Evolutionary conservation across 805 yeast species (phyloP), one percentile per base, ranked within the genome.

Genomic region (Candida ulmi): DNA sequence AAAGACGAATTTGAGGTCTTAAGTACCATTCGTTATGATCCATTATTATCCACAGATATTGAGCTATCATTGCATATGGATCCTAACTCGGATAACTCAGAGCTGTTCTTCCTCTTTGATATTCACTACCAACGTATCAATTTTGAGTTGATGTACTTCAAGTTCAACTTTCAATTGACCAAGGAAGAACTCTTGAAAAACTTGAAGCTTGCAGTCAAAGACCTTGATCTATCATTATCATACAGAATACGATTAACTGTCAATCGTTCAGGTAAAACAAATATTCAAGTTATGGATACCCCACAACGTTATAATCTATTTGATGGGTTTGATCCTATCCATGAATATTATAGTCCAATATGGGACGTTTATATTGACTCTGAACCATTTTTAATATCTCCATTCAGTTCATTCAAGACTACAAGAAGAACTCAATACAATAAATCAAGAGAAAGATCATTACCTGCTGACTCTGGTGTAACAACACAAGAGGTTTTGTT

Each of bases 361-460:
- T 88, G 84, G 80, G 74, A 69, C 17, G 78, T 88, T 0, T 78
- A 76, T 50, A 51, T 88, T 4, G 91, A 84, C 54, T 53, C 65
- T 0, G 60, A 68, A 24, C 67, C 78, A 1, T 68, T 74, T 1
- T 47, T 71, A 33, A 71, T 77, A 2, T 76, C 95, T 2, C 85
- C 86, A 2, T 86, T 84, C 60, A 87, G 96, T 0, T 81, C 95
- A 5, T 83, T 88, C 63, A 91, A 91, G 58, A 91, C 98, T 0
- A 85, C 96, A 0, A 61, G 68, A 18, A 68, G 99, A 45, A 65
- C 64, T 3, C 76, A 70, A 34, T 88, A 90, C 57, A 72, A 65
- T 33, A 67, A 57, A 2, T 83, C 95, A 0, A 63, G 97, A 41
- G 58, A 57, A 1, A 63, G 87, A 33, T 48, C 62, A 32, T 52